These are phyloP conservation scores for Daedalea quercina DNA, from an alignment of 768 basidiomycete genomes.

Conservation along the genomic window DNA sequence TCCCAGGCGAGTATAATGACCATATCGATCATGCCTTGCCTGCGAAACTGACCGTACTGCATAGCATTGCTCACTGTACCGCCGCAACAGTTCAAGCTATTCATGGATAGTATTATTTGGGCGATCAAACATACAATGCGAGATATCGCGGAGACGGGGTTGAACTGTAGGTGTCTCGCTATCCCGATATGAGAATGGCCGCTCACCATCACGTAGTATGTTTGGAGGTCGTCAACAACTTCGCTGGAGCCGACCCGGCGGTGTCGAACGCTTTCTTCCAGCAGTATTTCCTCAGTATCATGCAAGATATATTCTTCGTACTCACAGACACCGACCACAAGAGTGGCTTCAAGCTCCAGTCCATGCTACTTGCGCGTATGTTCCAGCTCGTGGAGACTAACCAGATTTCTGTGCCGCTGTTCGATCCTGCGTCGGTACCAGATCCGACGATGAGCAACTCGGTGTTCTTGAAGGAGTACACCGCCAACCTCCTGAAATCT, in stretches of 20 bases:
- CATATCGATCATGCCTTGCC: neutral
- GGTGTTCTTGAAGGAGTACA: constrained; percentile 78
- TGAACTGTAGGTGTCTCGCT: constrained; percentile 49
- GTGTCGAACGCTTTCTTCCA: constrained; percentile 94
- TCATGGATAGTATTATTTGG: constrained; percentile 98
- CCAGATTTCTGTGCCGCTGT: constrained; percentile 75
- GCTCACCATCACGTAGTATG: constrained; percentile 49
- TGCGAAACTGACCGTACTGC: neutral
- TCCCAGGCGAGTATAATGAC: constrained; percentile 63
- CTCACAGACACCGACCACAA: constrained; percentile 98
- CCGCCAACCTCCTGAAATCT: constrained; percentile 73
- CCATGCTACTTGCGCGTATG: constrained; percentile 84
- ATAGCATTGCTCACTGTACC: constrained; percentile 79
- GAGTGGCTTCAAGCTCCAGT: constrained; percentile 96
- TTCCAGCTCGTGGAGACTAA: constrained; percentile 88
- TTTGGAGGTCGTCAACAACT: constrained; percentile 93
- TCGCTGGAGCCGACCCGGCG: constrained; percentile 69
- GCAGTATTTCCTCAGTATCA: constrained; percentile 87
- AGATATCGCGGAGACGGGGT: constrained; percentile 90
- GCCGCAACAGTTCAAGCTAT: constrained; percentile 91
- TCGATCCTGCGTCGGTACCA: constrained; percentile 66
- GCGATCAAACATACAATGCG: constrained; percentile 99
- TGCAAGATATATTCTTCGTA: constrained; percentile 96
- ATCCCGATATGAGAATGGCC: neutral
- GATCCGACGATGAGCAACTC: constrained; percentile 73